phyloP scores from a whole-genome alignment of 305 asterid genomes.

The Solanum chacoense region DNA sequence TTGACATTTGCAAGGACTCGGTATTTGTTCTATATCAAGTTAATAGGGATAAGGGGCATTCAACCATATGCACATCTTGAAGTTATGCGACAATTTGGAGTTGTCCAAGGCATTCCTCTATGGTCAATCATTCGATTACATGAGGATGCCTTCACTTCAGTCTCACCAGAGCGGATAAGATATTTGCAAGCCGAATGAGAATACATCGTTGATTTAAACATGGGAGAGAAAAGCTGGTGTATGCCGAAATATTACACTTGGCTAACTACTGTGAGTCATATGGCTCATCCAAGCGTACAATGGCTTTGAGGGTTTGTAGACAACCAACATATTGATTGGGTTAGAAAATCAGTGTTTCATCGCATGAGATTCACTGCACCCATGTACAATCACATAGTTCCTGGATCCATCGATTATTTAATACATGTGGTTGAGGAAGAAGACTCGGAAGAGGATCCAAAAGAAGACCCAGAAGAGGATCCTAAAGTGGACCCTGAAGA shows the following conservation, averaged over 20 bases:
- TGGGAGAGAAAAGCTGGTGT: neutral
- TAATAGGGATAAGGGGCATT: neutral
- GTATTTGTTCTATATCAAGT: neutral
- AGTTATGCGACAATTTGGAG: neutral
- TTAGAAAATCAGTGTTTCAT: too few relatives aligned
- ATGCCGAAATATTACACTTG: neutral
- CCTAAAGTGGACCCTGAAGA: too few relatives aligned
- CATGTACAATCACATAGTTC: neutral
- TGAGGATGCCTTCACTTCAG: too few relatives aligned
- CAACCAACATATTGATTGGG: neutral
- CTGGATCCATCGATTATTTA: neutral
- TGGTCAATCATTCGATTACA: too few relatives aligned
- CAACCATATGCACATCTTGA: neutral
- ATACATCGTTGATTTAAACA: neutral
- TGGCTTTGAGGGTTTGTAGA: neutral
- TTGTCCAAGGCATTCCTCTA: neutral
- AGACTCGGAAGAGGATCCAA: neutral
- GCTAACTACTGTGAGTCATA: neutral
- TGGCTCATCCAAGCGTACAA: neutral
- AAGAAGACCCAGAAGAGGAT: too few relatives aligned
- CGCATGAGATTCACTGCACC: neutral
- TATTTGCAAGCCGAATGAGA: neutral
- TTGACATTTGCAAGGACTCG: neutral
- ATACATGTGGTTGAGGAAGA: neutral
- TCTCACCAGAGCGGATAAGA: neutral